Percentiles rank a stretch among this genome's conserved stretches.
Conservation (phyloP, 2,329 filamentous ascomycete species). For the Pleochaeta shiraiana region DNA sequence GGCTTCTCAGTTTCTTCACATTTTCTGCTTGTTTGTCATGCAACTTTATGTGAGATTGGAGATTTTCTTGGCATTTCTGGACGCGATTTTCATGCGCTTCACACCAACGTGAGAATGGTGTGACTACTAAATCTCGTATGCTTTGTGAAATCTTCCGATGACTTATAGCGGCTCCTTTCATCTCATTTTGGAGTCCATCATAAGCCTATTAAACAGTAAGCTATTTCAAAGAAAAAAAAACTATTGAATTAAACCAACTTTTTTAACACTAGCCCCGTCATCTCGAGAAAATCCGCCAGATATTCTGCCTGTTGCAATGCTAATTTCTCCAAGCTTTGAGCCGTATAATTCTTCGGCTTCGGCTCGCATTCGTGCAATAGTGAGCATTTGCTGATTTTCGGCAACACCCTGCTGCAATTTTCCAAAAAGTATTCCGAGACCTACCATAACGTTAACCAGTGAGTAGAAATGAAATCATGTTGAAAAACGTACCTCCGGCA, state of each 20-base stretch:
- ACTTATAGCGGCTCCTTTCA: slow-evolving; percentile 73
- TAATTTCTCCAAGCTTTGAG: slow-evolving; percentile 58
- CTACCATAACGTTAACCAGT: no score
- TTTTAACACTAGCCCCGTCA: slow-evolving; percentile 87
- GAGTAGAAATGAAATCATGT: no score
- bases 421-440: slow-evolving; percentile 80
- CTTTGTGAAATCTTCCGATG: slow-evolving; percentile 94
- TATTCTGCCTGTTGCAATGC: slow-evolving; percentile 60
- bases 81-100: slow-evolving; percentile 82
- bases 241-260: slow-evolving; percentile 53
- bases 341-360: slow-evolving; percentile 89
- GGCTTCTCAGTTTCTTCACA: slow-evolving; percentile 81
- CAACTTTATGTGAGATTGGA: slow-evolving; percentile 75
- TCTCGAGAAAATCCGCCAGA: slow-evolving; percentile 69
- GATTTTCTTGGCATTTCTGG: slow-evolving; percentile 84
- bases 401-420: slow-evolving; percentile 93
- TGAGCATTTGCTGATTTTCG: slow-evolving; percentile 87
- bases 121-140: slow-evolving; percentile 87
- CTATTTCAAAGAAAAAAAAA: not conserved
- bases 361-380: slow-evolving; percentile 78
- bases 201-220: slow-evolving; percentile 41
- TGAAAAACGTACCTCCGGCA: slow-evolving; percentile 55
- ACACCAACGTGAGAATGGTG: slow-evolving; percentile 89
- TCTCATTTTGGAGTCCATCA: slow-evolving; percentile 78
- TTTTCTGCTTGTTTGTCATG: slow-evolving; percentile 80